Base-by-base conservation (phyloP, 2,329 filamentous ascomycete species). In the Cytospora chrysosperma region DNA sequence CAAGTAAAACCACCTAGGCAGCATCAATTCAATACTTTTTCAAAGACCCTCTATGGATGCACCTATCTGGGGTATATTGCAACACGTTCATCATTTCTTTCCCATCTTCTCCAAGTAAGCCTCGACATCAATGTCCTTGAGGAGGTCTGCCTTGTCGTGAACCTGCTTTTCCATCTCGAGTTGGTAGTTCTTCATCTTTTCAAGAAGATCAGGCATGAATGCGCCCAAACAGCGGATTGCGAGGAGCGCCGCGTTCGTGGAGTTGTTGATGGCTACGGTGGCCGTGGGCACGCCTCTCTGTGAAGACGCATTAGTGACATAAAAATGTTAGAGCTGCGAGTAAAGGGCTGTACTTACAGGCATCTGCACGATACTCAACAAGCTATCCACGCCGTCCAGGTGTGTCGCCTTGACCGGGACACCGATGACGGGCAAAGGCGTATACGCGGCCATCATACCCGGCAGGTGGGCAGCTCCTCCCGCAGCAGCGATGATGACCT, bases 221-320 rank as follows among this genome's bases (percentile, higher is more conserved):
- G 83, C 75, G 4, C 88, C 88, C 4, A 93, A 74, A 37, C 92
- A 89, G 21, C 88, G 79, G 24, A 88, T 82, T 0, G 90, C 89
- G n/a, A 92, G 76, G 21, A 92, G 78, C 0, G 86, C 90, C 0
- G 90, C 90, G 70, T 93, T 93, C 61, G 89, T 89, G 27, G 88
- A 89, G 76, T 93, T 93, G 75, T 92, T 91, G 74, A 93, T 92
- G 13, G 86, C 90, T 4, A 93, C 89, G 0, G 89, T 92, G 7
- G 90, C 89, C 17, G 88, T 87, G 12, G 90, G 90, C 56, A 88
- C 84, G 15, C 90, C 90, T 70, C 83, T 76, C 74, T 76, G 66
- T 56, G 58, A 27, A 71, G 71, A 74, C 69, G 43, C 72, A 64
- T 79, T 79, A 37, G 77, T 77, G 15, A 43, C 27, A 50, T 57